A percentile compares a stretch with the other conserved stretches of the same genome.
These are phyloP conservation scores for Lactifluus echinatus DNA, from an alignment of 768 basidiomycete species.

Conservation along the genomic window DNA sequence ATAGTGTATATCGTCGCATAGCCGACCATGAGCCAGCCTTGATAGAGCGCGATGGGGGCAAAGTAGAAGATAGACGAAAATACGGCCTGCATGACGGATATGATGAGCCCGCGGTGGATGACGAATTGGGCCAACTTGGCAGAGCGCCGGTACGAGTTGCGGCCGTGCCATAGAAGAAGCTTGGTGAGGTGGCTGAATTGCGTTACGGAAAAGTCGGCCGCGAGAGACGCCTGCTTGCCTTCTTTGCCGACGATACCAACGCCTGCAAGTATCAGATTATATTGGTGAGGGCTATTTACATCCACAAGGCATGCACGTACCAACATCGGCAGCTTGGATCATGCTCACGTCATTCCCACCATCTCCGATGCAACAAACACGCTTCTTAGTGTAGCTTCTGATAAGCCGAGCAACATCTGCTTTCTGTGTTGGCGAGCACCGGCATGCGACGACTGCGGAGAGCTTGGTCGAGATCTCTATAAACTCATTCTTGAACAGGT, in stretches of 20 bases:
- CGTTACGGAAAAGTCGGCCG: constrained; percentile 95
- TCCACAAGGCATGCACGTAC: constrained; percentile 39
- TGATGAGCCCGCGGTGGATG: constrained; percentile 94
- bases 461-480: constrained; percentile 94
- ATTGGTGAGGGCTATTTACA: constrained; percentile 16
- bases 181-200: constrained; percentile 96
- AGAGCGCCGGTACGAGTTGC: constrained; percentile 96
- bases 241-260: constrained; percentile 99
- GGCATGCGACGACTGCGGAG: constrained; percentile 93
- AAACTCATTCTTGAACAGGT: constrained; percentile 87
- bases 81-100: constrained; percentile 96
- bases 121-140: constrained; percentile 98
- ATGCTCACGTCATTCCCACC: constrained; percentile 99
- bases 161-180: constrained; percentile 95
- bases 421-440: constrained; percentile 98
- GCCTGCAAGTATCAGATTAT: constrained; percentile 38
- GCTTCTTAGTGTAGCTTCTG: constrained; percentile 81
- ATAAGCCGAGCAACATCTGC: constrained; percentile 95
- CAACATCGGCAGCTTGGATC: constrained; percentile 99
- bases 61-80: constrained; percentile 91
- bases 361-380: constrained; percentile 98
- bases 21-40: constrained; percentile 96
- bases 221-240: constrained; percentile 97
- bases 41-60: constrained; percentile 94
- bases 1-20: constrained; percentile 96